Base-by-base conservation (phyloP, 306 rosid genomes). In the Casuarina glauca region DNA sequence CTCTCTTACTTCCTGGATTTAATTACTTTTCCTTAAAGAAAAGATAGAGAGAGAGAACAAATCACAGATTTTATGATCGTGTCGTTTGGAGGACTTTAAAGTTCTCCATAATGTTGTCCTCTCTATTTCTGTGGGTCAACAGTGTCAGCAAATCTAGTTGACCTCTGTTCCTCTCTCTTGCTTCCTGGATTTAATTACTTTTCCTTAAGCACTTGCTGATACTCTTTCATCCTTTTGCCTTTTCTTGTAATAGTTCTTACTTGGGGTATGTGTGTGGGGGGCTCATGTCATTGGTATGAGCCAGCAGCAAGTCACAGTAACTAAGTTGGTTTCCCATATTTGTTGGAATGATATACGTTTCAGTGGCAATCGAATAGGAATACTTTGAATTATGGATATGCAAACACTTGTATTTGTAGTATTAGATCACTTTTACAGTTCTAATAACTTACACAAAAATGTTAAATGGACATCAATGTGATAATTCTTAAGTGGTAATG, bases 1-100 rank as follows among this genome's bases (percentile, higher is more conserved):
- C 67, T 26, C 38, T 61, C 42, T 61, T 61, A n/a, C 35, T 36
- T 62, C 44, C 69, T 36, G 19, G 69, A 62, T 62, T 62, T 62
- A 62, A 12, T 62, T 62, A 3, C n/a, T 36, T 52, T 52, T 38
- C 69, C 44, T 36, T 13, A 62, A 62, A 26, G 32, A 13, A n/a
- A 36, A 62, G 15, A 62, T 26, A 26, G 32, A 26, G 38, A 5
- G n/a, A 63, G 38, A 2, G 43, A 39, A 63, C n/a, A 63, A 63
- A 38, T 63, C 42, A 38, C 19, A 62, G 36, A 5, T 62, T 10
- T 6, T 63, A 63, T 63, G 69, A 63, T 36, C 13, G 6, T 15
- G 6, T 62, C 10, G 20, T 15, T 15, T 63, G 69, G 36, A 19
- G 10, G 36, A 5, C 46, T 12, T 58, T 12, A 63, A 63, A 54